Conservation (phyloP, 371 early-diverging fungal genomes). For the Circinella minor region DNA sequence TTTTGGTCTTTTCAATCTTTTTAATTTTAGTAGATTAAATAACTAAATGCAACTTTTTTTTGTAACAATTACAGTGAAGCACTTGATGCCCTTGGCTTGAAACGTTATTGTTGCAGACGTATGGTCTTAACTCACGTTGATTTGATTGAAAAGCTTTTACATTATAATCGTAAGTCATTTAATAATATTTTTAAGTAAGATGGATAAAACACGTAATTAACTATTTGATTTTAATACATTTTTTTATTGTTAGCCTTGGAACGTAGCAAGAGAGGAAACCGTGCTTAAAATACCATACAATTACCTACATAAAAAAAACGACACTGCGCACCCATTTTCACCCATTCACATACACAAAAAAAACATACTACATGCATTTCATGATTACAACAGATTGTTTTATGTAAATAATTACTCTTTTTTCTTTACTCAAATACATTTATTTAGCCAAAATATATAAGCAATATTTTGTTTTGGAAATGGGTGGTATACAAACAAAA, state of each 20-base stretch:
- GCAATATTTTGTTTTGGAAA: too few species aligned
- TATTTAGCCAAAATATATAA: neutral
- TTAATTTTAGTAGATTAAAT: neutral
- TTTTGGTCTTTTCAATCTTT: neutral
- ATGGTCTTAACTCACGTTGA: slow-evolving; percentile 99
- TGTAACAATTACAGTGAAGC: slow-evolving; percentile 72
- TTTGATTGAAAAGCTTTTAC: slow-evolving; percentile 97
- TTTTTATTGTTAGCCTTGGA: neutral
- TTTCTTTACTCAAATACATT: slow-evolving; percentile 1
- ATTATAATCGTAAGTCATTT: slow-evolving; percentile 84
- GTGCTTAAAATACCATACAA: slow-evolving; percentile 1
- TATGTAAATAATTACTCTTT: slow-evolving; percentile 11
- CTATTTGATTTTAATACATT: neutral
- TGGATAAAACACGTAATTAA: neutral
- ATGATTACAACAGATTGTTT: slow-evolving; percentile 9
- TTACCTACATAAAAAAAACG: neutral
- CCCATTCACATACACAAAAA: neutral
- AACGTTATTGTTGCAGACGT: slow-evolving; percentile 99
- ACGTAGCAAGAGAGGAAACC: slow-evolving; percentile 10
- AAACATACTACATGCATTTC: neutral
- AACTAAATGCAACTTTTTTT: neutral
- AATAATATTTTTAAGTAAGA: neutral
- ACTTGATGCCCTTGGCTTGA: slow-evolving; percentile 91
- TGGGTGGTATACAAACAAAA: too few species aligned
- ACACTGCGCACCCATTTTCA: neutral